These are phyloP conservation scores for Lunularia cruciata DNA, from an alignment of 225 moss, liverwort and hornwort genomes.

Conservation along the genomic window DNA sequence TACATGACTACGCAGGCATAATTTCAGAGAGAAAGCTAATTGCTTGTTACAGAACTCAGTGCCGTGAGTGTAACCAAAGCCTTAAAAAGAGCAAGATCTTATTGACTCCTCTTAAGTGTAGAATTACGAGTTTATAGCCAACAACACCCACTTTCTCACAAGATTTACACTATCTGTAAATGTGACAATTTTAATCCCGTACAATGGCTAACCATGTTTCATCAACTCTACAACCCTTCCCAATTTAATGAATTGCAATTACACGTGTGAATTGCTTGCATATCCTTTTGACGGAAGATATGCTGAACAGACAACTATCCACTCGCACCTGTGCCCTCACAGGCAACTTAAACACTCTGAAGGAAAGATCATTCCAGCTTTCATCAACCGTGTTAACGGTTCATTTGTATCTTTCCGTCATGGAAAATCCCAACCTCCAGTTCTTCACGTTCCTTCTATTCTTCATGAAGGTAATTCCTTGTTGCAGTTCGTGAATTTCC, in stretches of 20 bases:
- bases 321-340: slow-evolving; percentile 17
- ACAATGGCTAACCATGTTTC: slow-evolving; percentile 9
- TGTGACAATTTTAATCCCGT: slow-evolving; percentile 33
- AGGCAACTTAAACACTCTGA: slow-evolving; percentile 6
- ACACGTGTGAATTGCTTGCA: slow-evolving; percentile 27
- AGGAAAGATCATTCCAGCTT: slow-evolving; percentile 30
- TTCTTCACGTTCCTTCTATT: slow-evolving; percentile 42
- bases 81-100: neutral
- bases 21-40: slow-evolving; percentile 9
- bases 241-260: slow-evolving; percentile 32
- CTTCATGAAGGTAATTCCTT: slow-evolving; percentile 44
- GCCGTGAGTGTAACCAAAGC: slow-evolving; percentile 9
- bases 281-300: slow-evolving; percentile 15
- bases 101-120: neutral
- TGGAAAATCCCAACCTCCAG: slow-evolving; percentile 31
- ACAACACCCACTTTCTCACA: neutral
- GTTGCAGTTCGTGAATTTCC: slow-evolving; percentile 41
- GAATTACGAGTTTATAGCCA: neutral
- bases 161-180: slow-evolving; percentile 9
- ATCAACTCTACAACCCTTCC: slow-evolving; percentile 14
- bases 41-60: slow-evolving; percentile 16
- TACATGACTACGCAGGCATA: slow-evolving; percentile 19
- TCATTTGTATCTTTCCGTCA: slow-evolving; percentile 38
- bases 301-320: slow-evolving; percentile 19
- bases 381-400: slow-evolving; percentile 38